A percentile compares a stretch with the other conserved stretches of the same genome.
Evolutionary conservation across 441 rosid species (phyloP).

Genomic region (Codiaeum variegatum): DNA sequence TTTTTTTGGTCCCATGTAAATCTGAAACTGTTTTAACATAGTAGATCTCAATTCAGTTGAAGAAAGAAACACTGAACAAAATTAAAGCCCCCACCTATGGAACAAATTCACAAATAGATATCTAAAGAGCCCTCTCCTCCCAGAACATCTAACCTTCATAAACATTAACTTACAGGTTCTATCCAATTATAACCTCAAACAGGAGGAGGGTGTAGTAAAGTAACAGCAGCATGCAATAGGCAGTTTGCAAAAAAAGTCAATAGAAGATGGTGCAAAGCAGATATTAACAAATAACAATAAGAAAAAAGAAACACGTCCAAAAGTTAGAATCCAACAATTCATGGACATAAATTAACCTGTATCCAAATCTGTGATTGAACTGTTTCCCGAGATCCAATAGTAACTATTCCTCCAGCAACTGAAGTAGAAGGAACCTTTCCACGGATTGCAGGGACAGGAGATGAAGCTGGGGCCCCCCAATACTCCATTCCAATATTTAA

Average conservation of each 20-base stretch:
- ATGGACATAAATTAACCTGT: slow-evolving; percentile 43
- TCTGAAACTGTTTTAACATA: background rate
- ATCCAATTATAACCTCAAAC: slow-evolving; percentile 1
- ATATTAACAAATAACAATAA: background rate
- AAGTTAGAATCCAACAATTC: slow-evolving; percentile 9
- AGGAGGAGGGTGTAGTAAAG: background rate
- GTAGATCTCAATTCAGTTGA: background rate
- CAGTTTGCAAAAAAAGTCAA: background rate
- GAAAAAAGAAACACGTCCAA: background rate
- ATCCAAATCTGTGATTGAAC: slow-evolving; percentile 78
- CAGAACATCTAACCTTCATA: background rate
- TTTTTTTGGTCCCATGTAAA: background rate
- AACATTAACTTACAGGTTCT: background rate
- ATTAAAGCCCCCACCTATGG: background rate
- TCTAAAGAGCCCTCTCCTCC: background rate
- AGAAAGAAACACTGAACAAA: background rate
- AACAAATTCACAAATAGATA: background rate
- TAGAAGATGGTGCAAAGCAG: background rate
- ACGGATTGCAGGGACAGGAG: slow-evolving; percentile 54
- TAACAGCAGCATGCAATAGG: background rate
- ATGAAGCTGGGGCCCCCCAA: slow-evolving; percentile 73
- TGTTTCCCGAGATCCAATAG: slow-evolving; percentile 61
- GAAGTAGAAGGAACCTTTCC: slow-evolving; percentile 68
- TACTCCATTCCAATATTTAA: slow-evolving; percentile 94
- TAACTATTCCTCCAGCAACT: slow-evolving; percentile 61